Percentiles rank a stretch among this genome's conserved stretches.
phyloP scores from a whole-genome alignment of 2,329 filamentous ascomycete genomes.

The Fusarium fujikuroi region DNA sequence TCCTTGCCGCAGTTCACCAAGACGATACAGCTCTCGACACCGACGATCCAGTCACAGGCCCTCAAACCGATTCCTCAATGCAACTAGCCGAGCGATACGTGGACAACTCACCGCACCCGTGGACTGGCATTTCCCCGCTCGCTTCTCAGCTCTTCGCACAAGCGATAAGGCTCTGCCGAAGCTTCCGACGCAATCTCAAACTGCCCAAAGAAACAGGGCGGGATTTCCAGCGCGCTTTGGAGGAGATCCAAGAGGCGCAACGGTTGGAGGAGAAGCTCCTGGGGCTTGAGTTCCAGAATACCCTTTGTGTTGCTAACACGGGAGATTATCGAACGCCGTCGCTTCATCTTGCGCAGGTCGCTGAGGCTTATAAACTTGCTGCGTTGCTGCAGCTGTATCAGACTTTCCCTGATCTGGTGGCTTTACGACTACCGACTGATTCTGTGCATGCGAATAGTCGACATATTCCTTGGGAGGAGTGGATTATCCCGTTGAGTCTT shows the following conservation, averaged over 20 bases:
- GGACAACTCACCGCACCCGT: conserved; percentile 48
- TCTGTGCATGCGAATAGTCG: conserved; percentile 31
- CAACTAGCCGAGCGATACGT: conserved; percentile 25
- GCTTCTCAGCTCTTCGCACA: conserved; percentile 50
- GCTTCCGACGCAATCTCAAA: conserved; percentile 45
- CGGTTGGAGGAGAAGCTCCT: conserved; percentile 50
- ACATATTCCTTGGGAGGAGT: conserved; percentile 49
- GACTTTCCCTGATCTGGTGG: conserved; percentile 52
- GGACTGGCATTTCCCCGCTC: conserved; percentile 52
- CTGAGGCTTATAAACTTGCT: conserved; percentile 54
- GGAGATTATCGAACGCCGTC: conserved; percentile 47
- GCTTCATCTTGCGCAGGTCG: conserved; percentile 49
- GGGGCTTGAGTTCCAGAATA: conserved; percentile 43
- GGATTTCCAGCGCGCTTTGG: conserved; percentile 42
- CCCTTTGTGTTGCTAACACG: conserved; percentile 39
- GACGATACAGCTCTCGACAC: conserved; percentile 20
- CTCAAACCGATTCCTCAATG: conserved; percentile 11
- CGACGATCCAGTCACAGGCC: not conserved
- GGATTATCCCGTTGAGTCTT: conserved; percentile 51
- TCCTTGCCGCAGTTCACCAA: conserved; percentile 52
- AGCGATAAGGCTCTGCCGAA: conserved; percentile 51
- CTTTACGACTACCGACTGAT: conserved; percentile 45
- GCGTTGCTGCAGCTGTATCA: conserved; percentile 55
- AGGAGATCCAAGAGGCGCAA: conserved; percentile 45
- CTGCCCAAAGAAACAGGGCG: conserved; percentile 40